These are phyloP conservation scores for Aspergillus sp. DNA, from an alignment of 2,329 filamentous ascomycete species.

Conservation along the genomic window DNA sequence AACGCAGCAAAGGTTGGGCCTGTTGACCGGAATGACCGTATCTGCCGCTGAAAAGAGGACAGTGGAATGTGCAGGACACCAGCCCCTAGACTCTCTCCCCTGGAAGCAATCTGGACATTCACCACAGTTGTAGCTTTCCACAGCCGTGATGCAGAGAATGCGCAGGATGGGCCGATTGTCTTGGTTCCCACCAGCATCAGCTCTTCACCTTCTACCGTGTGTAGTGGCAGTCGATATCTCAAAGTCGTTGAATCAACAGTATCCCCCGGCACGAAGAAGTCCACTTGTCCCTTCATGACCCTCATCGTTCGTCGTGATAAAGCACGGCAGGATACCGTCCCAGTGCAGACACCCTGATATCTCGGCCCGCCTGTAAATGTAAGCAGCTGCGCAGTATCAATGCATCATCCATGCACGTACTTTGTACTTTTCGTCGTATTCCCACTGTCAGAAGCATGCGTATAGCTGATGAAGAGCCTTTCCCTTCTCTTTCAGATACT, in stretches of 20 bases:
- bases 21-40: conserved; percentile 8
- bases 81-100: conserved; percentile 8
- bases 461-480: conserved; percentile 6
- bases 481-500: conserved; percentile 1
- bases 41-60: conserved; percentile 12
- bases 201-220: conserved; percentile 6
- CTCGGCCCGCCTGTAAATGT: not conserved
- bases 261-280: conserved; percentile 1
- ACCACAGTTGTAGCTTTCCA: conserved; percentile 19
- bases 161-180: conserved; percentile 2
- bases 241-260: conserved; percentile 8
- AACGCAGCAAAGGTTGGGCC: not conserved
- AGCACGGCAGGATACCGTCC: conserved; percentile 9
- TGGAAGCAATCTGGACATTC: conserved; percentile 8
- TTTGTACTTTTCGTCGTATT: not conserved
- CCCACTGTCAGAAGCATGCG: conserved; percentile 11
- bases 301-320: conserved; percentile 1
- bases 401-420: not conserved
- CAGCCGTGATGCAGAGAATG: conserved; percentile 13
- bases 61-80: conserved; percentile 16
- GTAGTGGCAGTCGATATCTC: conserved; percentile 1
- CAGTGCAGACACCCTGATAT: conserved; percentile 7
- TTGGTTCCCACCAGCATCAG: conserved; percentile 4
- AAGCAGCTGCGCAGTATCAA: not conserved
- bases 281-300: not conserved